A percentile compares a stretch with the other conserved stretches of the same genome.
phyloP scores from a whole-genome alignment of 1,284 basidiomycete species.

The Trichosporon coremiiforme region DNA sequence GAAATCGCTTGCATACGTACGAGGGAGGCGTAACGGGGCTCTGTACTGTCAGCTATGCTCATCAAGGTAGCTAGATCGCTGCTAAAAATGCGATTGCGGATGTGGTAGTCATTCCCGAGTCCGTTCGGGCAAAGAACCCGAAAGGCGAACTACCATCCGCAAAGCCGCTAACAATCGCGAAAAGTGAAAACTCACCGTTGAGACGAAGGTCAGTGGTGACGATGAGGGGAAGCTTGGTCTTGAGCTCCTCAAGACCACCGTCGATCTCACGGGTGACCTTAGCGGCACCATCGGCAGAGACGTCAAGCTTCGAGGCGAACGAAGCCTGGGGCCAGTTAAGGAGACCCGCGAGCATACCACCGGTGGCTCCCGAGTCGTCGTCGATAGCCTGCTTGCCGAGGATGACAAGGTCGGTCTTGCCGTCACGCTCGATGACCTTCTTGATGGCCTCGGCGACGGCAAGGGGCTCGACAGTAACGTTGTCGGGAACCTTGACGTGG shows the following conservation, averaged over 20 bases:
- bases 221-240: conserved; percentile 78
- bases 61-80: background rate
- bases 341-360: conserved; percentile 94
- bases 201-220: conserved; percentile 83
- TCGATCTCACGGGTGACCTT: conserved; percentile 89
- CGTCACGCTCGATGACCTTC: conserved; percentile 68
- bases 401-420: conserved; percentile 77
- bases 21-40: conserved; percentile 89
- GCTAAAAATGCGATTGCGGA: conserved; percentile 13
- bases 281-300: conserved; percentile 71
- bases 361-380: conserved; percentile 94
- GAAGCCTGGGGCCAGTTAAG: conserved; percentile 93
- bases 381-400: conserved; percentile 99
- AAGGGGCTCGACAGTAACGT: conserved; percentile 65
- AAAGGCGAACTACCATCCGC: background rate
- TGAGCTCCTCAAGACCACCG: conserved; percentile 84
- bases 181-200: conserved; percentile 61
- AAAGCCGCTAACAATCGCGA: background rate
- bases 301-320: conserved; percentile 86
- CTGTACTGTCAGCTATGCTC: conserved; percentile 56
- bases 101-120: conserved; percentile 14
- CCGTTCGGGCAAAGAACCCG: conserved; percentile 15
- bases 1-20: conserved; percentile 30
- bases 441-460: conserved; percentile 67
- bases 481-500: conserved; percentile 86